These are phyloP conservation scores for Phytophthora cryptogea DNA, from an alignment of 352 stramenopile species.

Conservation along the genomic window DNA sequence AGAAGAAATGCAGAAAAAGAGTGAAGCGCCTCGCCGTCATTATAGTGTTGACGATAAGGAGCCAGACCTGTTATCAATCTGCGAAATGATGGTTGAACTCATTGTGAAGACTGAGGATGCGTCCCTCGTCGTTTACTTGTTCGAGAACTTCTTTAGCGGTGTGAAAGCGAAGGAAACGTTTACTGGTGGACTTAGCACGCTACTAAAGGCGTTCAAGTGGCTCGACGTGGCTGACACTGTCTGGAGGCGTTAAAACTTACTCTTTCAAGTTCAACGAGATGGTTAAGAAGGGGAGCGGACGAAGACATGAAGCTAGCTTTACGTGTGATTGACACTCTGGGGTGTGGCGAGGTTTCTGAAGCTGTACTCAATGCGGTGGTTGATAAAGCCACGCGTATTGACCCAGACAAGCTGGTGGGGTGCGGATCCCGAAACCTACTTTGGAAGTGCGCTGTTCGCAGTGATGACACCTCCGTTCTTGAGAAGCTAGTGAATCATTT, in stretches of 20 bases:
- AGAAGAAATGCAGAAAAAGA: background rate
- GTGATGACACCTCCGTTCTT: background rate
- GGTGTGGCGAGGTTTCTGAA: background rate
- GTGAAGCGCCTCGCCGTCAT: background rate
- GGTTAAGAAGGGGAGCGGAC: background rate
- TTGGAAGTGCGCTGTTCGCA: conserved; percentile 3
- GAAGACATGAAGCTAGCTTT: conserved; percentile 7
- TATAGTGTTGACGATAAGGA: background rate
- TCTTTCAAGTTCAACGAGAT: background rate
- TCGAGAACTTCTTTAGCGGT: conserved; percentile 1
- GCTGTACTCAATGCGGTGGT: conserved; percentile 2
- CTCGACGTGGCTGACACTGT: conserved; percentile 6
- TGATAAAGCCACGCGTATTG: background rate
- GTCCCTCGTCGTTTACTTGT: background rate
- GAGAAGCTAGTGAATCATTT: conserved; percentile 5
- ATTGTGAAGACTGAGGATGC: conserved; percentile 2
- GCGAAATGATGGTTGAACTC: background rate
- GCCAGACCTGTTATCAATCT: background rate
- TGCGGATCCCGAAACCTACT: conserved; percentile 4
- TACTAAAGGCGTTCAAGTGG: conserved; percentile 5
- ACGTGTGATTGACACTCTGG: conserved; percentile 3
- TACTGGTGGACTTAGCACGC: background rate
- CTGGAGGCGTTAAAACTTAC: background rate
- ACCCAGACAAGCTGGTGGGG: background rate
- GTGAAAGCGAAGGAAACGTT: background rate